Conservation (phyloP, 805 yeast species). For the Monosporozyma solicola region DNA sequence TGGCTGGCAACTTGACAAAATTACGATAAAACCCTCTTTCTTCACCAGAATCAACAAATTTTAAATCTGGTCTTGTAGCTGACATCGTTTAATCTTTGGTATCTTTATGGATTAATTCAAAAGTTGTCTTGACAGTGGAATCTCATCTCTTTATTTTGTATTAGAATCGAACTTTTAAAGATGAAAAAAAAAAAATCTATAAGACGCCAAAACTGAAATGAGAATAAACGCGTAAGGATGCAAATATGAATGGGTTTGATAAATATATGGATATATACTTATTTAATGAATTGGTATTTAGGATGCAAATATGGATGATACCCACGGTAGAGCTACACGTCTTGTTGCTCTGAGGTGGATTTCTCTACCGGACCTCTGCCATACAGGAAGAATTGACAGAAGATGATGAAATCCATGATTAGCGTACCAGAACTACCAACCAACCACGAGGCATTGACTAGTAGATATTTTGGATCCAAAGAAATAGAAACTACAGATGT, state of each 20-base stretch:
- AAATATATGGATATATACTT: background rate
- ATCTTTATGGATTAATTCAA: background rate
- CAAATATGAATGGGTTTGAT: background rate
- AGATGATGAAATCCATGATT: conserved; percentile 71
- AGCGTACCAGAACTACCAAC: conserved; percentile 88
- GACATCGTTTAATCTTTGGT: conserved; percentile 17
- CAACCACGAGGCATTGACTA: conserved; percentile 86
- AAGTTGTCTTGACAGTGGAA: background rate
- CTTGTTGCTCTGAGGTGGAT: background rate
- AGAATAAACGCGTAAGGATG: background rate
- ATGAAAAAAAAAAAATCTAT: background rate
- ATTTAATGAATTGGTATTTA: too few relatives aligned
- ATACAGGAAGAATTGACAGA: conserved; percentile 77
- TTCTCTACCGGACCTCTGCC: conserved; percentile 15
- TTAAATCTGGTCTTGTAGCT: conserved; percentile 44
- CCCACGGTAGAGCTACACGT: background rate
- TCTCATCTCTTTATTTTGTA: background rate
- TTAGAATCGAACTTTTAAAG: background rate
- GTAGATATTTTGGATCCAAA: conserved; percentile 54
- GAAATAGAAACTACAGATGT: conserved; percentile 74
- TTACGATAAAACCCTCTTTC: conserved; percentile 41
- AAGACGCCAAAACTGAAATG: background rate
- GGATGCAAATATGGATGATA: too few relatives aligned
- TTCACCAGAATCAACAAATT: conserved; percentile 45
- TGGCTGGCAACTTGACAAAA: conserved; percentile 41